A percentile compares a stretch with the other conserved stretches of the same genome.
Conservation (phyloP, 176 grass and related monocot genomes). For the Cenchrus americanus region DNA sequence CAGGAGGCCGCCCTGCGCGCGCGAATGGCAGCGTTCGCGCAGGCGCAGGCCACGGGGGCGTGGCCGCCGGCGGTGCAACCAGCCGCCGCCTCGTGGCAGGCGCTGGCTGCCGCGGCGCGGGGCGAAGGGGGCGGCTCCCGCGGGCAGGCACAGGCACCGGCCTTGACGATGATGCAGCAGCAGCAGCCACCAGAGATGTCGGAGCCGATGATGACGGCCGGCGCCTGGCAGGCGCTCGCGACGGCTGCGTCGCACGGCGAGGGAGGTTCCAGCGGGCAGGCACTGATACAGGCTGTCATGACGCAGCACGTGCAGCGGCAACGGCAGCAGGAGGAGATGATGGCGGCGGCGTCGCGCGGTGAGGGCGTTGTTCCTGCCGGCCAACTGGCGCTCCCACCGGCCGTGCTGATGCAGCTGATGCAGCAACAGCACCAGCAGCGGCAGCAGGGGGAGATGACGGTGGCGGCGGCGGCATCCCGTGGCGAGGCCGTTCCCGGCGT, state of each 20-base stretch:
- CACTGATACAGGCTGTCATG: background rate
- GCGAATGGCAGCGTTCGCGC: conserved; percentile 30
- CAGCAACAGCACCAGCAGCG: conserved; percentile 10
- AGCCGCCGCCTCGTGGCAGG: conserved; percentile 3
- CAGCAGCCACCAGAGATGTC: background rate
- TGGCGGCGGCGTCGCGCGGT: background rate
- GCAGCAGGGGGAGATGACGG: background rate
- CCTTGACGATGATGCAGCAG: background rate
- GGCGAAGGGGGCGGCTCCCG: conserved; percentile 16
- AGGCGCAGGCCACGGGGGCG: conserved; percentile 29
- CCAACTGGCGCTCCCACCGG: background rate
- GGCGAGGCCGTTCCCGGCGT: background rate
- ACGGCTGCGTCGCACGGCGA: conserved; percentile 27
- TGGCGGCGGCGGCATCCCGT: background rate
- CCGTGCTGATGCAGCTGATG: conserved; percentile 3
- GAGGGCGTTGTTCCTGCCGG: background rate
- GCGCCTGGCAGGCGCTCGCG: conserved; percentile 32
- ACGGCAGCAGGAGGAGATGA: background rate
- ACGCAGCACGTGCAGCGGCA: conserved; percentile 24
- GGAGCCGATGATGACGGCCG: background rate
- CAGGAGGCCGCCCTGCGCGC: conserved; percentile 15
- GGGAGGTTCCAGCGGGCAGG: background rate
- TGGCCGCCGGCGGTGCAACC: conserved; percentile 35
- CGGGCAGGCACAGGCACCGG: conserved; percentile 1
- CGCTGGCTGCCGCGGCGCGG: background rate